Base-by-base conservation (phyloP, 192 early-diverging fungal genomes). In the Coemansia sp. region DNA sequence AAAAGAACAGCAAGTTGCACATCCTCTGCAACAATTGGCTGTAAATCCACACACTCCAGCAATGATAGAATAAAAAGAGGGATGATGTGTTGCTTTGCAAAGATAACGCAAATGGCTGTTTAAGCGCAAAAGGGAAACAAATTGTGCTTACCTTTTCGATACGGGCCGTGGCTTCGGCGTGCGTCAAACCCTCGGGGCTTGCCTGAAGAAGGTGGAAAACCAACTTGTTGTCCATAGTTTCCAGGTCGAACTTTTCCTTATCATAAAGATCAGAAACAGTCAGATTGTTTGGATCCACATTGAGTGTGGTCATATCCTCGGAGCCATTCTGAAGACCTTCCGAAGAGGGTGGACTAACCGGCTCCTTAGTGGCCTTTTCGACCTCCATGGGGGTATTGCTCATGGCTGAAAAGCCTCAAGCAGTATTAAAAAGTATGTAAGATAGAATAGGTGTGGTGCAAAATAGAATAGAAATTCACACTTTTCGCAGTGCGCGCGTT, bases 211-310 rank as follows among this genome's bases (percentile, higher is more conserved):
- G 72, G 60, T 84, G 83, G 76, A 86, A 88, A 10, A 90, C 86
- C 65, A 88, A 83, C 44, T 79, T 84, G 59, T 87, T 87, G 60
- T 88, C 88, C 89, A 90, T 89, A 52, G 89, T 90, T 47, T 87
- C 87, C 56, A 90, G 81, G 66, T 90, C 89, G 62, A 85, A 88
- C 82, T 89, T 90, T 24, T 90, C 89, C 84, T 90, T 90, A 82
- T 90, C 85, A 78, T 90, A 90, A 49, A 90, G 84, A 71, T 90
- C 89, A 62, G 87, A 78, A 23, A 86, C 86, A 31, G 86, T 85
- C 73, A 90, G 73, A 10, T 85, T 85, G 60, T 72, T 81, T 22
- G 83, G 71, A 68, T 85, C 83, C 41, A 83, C 82, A 70, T 84
- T 81, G 62, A 85, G 80, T 25, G 84, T 73, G 23, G 56, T 47